Conservation (phyloP, 208 protist species). For the Sergeia podlipaevii region DNA sequence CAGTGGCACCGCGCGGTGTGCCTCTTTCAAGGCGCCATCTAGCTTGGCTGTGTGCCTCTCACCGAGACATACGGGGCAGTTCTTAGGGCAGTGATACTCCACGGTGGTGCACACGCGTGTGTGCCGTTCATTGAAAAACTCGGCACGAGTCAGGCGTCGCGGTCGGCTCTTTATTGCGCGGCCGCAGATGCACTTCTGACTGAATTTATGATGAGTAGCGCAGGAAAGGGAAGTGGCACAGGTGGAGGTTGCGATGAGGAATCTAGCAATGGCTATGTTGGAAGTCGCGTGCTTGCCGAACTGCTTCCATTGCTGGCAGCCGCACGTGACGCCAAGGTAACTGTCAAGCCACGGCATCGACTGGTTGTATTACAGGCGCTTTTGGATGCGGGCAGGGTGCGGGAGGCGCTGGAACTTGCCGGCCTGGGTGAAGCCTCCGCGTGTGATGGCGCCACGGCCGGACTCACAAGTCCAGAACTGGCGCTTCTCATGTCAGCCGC, state of each 20-base stretch:
- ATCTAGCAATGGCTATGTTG: no score
- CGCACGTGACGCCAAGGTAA: neutral
- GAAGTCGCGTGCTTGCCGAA: no score
- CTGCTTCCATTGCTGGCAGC: neutral
- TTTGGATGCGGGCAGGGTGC: neutral
- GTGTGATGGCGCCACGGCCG: no score
- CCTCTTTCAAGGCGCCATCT: constrained; percentile 50
- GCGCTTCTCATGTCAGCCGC: no score
- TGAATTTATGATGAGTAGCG: no score
- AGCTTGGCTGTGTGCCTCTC: constrained; percentile 52
- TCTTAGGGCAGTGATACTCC: constrained; percentile 27
- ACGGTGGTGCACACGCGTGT: constrained; percentile 33
- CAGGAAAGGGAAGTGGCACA: no score
- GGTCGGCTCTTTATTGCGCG: constrained; percentile 47
- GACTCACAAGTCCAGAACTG: no score
- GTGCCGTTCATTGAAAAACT: constrained; percentile 45
- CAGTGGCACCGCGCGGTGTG: constrained; percentile 37
- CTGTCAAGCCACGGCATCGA: neutral
- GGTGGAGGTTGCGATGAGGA: no score
- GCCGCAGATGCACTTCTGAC: constrained; percentile 48
- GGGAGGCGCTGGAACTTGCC: neutral
- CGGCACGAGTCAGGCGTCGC: constrained; percentile 48
- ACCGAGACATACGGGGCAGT: constrained; percentile 59
- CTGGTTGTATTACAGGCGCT: neutral
- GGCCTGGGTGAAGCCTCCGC: no score